Evolutionary conservation across 495 filamentous ascomycete genomes (phyloP).

Genomic region (Oleoguttula mirabilis): DNA sequence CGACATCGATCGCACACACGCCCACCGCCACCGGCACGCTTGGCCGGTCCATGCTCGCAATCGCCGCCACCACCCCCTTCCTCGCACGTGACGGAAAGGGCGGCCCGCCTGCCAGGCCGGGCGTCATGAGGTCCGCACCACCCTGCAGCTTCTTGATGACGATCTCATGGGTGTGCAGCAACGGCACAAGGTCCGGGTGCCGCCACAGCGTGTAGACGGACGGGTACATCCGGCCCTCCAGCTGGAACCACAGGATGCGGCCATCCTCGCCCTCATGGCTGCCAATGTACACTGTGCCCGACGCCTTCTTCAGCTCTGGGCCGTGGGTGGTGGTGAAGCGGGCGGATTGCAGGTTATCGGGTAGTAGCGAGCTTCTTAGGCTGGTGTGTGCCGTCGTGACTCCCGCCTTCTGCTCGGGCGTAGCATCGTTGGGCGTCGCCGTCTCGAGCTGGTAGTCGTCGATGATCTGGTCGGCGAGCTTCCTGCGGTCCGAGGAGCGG

Average conservation of each 20-base stretch:
- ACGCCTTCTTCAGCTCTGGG: slow-evolving; percentile 50
- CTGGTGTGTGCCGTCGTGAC: slow-evolving; percentile 37
- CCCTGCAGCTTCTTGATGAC: slow-evolving; percentile 53
- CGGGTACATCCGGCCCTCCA: slow-evolving; percentile 55
- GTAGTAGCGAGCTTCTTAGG: slow-evolving; percentile 51
- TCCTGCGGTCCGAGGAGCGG: slow-evolving; percentile 59
- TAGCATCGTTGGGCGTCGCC: slow-evolving; percentile 30
- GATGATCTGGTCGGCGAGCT: slow-evolving; percentile 60
- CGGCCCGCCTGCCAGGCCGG: slow-evolving; percentile 55
- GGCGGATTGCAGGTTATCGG: slow-evolving; percentile 51
- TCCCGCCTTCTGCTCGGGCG: slow-evolving; percentile 32
- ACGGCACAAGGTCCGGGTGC: slow-evolving; percentile 47
- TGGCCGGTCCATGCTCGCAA: slow-evolving; percentile 49
- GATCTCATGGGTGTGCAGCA: slow-evolving; percentile 50
- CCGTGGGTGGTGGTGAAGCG: slow-evolving; percentile 60
- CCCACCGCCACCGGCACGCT: slow-evolving; percentile 55
- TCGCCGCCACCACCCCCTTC: slow-evolving; percentile 51
- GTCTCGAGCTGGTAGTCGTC: slow-evolving; percentile 44
- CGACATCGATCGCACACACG: slow-evolving; percentile 55
- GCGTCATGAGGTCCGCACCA: slow-evolving; percentile 66
- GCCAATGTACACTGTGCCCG: slow-evolving; percentile 56
- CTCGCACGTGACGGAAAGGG: slow-evolving; percentile 52
- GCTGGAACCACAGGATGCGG: slow-evolving; percentile 57
- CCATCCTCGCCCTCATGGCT: slow-evolving; percentile 44
- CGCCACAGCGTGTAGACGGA: slow-evolving; percentile 56